Conservation (phyloP, 2,329 filamentous ascomycete genomes). For the Zymoseptoria ardabiliae region DNA sequence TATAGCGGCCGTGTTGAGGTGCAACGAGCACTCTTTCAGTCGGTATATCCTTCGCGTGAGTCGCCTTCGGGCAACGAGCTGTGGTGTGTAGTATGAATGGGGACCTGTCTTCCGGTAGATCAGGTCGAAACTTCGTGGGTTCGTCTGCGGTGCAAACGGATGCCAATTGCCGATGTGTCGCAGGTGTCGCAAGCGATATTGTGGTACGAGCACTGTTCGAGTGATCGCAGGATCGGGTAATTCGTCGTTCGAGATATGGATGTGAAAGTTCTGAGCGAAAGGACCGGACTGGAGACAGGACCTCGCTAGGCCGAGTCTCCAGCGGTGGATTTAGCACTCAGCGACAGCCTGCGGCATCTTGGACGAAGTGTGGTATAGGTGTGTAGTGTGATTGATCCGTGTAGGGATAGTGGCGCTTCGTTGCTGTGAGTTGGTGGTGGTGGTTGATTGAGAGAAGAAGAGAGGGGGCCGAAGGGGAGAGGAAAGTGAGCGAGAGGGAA, state of each 20-base stretch:
- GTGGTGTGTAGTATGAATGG: slow-evolving; percentile 13
- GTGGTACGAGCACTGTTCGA: not conserved
- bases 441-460: not conserved
- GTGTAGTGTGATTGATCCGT: slow-evolving; percentile 8
- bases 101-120: slow-evolving; percentile 11
- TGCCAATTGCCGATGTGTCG: not conserved
- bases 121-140: slow-evolving; percentile 22
- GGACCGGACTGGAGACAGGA: slow-evolving; percentile 26
- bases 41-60: slow-evolving; percentile 8
- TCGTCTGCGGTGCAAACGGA: slow-evolving; percentile 13
- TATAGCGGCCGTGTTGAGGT: not conserved
- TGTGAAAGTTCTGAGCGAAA: slow-evolving; percentile 28
- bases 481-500: not conserved
- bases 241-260: slow-evolving; percentile 10
- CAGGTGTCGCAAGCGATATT: not conserved
- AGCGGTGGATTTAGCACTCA: slow-evolving; percentile 31
- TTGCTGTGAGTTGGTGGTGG: slow-evolving; percentile 9
- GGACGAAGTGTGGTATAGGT: slow-evolving; percentile 26
- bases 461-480: slow-evolving; percentile 4
- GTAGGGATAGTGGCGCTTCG: slow-evolving; percentile 14
- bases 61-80: slow-evolving; percentile 25
- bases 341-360: slow-evolving; percentile 30
- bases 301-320: slow-evolving; percentile 22
- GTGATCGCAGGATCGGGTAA: not conserved
- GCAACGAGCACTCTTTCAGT: not conserved